Evolutionary conservation across 164 flowering plant species (phyloP).

Genomic region (Cinnamomum chago): DNA sequence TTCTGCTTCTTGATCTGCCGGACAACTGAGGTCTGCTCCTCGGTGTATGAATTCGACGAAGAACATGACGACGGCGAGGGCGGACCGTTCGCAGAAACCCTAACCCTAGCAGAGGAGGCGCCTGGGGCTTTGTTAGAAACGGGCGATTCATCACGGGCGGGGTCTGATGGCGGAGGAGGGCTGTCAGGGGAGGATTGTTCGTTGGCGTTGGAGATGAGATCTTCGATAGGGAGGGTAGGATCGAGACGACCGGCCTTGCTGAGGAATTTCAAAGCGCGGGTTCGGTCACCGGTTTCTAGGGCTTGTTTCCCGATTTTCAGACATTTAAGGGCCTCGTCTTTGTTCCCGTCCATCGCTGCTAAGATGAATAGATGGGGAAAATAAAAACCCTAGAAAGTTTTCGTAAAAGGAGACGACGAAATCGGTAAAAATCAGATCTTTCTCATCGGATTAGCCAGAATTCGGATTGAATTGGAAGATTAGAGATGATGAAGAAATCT

Average conservation of each 20-base stretch:
- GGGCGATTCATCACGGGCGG: not conserved
- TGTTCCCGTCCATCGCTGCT: slow-evolving; percentile 76
- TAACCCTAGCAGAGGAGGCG: slow-evolving; percentile 13
- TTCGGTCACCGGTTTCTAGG: slow-evolving; percentile 49
- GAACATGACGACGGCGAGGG: slow-evolving; percentile 11
- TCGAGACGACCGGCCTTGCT: slow-evolving; percentile 77
- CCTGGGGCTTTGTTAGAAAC: slow-evolving; percentile 19
- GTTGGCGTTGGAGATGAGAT: slow-evolving; percentile 38
- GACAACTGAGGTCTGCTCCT: slow-evolving; percentile 69
- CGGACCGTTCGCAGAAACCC: not conserved
- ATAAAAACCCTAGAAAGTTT: not conserved
- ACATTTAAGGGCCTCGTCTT: slow-evolving; percentile 81
- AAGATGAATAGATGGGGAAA: not conserved
- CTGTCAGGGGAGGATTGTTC: slow-evolving; percentile 4
- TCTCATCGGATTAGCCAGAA: not conserved
- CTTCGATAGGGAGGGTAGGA: slow-evolving; percentile 60
- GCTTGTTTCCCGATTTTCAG: slow-evolving; percentile 68
- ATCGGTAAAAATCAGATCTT: not conserved
- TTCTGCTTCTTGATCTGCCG: slow-evolving; percentile 70
- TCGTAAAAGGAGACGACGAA: not conserved
- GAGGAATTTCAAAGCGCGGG: slow-evolving; percentile 70
- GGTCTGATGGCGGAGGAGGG: not conserved
- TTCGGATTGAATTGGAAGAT: not conserved
- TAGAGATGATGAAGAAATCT: not conserved
- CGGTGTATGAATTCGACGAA: slow-evolving; percentile 39